phyloP scores from a whole-genome alignment of 2,329 filamentous ascomycete species.

The Colletotrichum limetticola region DNA sequence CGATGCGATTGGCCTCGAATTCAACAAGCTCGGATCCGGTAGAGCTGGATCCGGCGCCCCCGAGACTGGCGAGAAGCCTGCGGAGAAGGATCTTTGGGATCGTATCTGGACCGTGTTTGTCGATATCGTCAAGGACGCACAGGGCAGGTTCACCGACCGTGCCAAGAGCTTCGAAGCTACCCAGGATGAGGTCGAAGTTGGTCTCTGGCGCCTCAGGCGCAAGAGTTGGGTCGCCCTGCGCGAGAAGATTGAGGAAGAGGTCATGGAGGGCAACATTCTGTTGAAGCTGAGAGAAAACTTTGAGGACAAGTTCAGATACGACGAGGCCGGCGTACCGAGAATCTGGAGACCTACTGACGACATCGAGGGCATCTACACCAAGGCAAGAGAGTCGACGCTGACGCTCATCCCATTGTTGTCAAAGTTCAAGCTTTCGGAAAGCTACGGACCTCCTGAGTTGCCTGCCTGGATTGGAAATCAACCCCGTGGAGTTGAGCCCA shows the following conservation, averaged over 20 bases:
- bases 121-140: slow-evolving; percentile 84
- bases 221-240: slow-evolving; percentile 95
- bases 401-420: slow-evolving; percentile 90
- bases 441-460: slow-evolving; percentile 82
- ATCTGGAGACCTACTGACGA: slow-evolving; percentile 98
- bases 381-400: slow-evolving; percentile 90
- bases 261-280: slow-evolving; percentile 96
- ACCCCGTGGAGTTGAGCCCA: slow-evolving; percentile 77
- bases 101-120: slow-evolving; percentile 91
- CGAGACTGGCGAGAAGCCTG: slow-evolving; percentile 78
- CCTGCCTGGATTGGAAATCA: slow-evolving; percentile 84
- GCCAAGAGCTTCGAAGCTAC: slow-evolving; percentile 95
- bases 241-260: slow-evolving; percentile 94
- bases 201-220: slow-evolving; percentile 89
- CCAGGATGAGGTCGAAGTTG: slow-evolving; percentile 89
- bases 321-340: slow-evolving; percentile 91
- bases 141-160: slow-evolving; percentile 85
- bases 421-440: slow-evolving; percentile 81
- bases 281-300: slow-evolving; percentile 98
- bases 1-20: slow-evolving; percentile 90
- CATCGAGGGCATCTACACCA: slow-evolving; percentile 95
- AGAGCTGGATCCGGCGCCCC: slow-evolving; percentile 85
- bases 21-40: slow-evolving; percentile 94
- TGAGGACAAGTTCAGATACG: slow-evolving; percentile 98
- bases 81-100: slow-evolving; percentile 94